Conservation (phyloP, 306 rosid genomes). For the Mimosa bimucronata region DNA sequence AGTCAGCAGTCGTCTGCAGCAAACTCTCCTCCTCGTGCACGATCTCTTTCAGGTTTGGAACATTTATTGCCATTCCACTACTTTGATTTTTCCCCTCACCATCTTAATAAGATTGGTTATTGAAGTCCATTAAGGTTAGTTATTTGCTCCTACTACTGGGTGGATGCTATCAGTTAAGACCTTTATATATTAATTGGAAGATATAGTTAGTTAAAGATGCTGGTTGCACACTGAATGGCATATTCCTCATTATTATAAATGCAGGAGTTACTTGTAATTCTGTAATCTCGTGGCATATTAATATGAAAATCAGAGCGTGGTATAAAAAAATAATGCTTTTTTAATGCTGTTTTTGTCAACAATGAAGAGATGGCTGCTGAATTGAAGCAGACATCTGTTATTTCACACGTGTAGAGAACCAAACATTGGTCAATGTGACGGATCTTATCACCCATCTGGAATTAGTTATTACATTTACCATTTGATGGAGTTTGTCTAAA, state of each 20-base stretch:
- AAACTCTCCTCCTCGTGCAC: conserved; percentile 87
- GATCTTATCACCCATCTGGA: background rate
- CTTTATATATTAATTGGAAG: too few species aligned
- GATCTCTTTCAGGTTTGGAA: conserved; percentile 63
- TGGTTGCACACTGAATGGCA: background rate
- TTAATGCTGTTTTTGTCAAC: background rate
- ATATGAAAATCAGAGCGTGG: background rate
- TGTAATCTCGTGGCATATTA: background rate
- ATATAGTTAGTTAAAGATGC: background rate
- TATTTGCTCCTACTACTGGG: conserved; percentile 11
- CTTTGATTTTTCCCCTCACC: background rate
- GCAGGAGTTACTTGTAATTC: background rate
- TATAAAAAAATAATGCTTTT: background rate
- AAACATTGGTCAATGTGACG: background rate
- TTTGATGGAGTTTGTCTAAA: background rate
- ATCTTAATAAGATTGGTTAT: conserved; percentile 20
- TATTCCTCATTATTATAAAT: background rate
- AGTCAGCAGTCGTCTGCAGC: conserved; percentile 99
- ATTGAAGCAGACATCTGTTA: background rate
- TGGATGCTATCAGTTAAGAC: conserved; percentile 23
- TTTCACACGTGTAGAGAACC: background rate
- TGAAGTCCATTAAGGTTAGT: conserved; percentile 9
- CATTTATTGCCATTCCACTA: conserved; percentile 23
- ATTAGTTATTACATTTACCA: background rate
- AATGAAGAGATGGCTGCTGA: background rate